Conservation (phyloP, 2,329 filamentous ascomycete species). For the Cladosporium phlei region DNA sequence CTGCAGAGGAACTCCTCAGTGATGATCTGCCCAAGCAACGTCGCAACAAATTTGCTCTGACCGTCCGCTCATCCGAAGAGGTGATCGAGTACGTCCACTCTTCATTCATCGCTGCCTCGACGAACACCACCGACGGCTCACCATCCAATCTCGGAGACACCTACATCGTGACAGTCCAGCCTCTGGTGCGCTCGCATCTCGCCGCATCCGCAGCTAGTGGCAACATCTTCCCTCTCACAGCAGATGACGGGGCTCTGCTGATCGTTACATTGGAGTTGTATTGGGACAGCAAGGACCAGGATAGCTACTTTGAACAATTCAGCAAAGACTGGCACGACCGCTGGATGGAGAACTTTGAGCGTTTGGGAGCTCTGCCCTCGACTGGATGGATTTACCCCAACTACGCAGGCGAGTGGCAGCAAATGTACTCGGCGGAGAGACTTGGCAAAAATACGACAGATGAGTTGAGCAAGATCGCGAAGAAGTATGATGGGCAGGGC, state of each 20-base stretch:
- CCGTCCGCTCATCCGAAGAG: conserved; percentile 12
- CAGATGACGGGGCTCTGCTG: conserved; percentile 16
- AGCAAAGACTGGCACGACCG: conserved; percentile 9
- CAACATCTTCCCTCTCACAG: conserved; percentile 20
- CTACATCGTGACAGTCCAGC: conserved; percentile 19
- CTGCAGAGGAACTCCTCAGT: conserved; percentile 17
- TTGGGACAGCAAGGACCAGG: conserved; percentile 15
- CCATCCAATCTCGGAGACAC: conserved; percentile 5
- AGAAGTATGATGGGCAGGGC: conserved; percentile 30
- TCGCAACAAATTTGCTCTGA: conserved; percentile 21
- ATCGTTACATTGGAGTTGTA: conserved; percentile 18
- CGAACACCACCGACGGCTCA: conserved; percentile 13
- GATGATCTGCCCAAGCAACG: conserved; percentile 16
- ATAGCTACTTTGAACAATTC: conserved; percentile 15
- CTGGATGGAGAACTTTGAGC: conserved; percentile 7
- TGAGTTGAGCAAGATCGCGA: conserved; percentile 27
- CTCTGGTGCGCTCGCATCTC: conserved; percentile 20
- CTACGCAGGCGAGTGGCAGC: conserved; percentile 33
- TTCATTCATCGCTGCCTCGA: conserved; percentile 11
- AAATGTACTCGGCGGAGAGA: conserved; percentile 25
- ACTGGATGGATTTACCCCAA: conserved; percentile 28
- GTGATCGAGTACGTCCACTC: conserved; percentile 18
- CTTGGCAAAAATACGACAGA: conserved; percentile 24
- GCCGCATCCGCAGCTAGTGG: conserved; percentile 13
- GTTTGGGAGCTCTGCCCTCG: neutral